These are phyloP conservation scores for Gillenia trifoliata DNA, from an alignment of 306 rosid genomes.

Conservation along the genomic window DNA sequence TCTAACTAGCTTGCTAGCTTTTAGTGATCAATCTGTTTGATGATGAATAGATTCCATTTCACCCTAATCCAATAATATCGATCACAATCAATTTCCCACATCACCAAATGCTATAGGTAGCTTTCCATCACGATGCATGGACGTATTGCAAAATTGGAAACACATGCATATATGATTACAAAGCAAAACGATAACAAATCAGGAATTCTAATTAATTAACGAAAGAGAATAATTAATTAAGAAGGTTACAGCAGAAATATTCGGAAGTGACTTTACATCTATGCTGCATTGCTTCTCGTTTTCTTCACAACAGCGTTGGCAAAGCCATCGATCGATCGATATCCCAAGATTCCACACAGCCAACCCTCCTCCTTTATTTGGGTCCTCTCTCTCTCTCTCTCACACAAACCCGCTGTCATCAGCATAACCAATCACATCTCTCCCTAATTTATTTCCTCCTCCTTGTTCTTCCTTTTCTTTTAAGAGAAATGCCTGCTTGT, in stretches of 20 bases:
- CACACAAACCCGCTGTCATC: constrained; percentile 41
- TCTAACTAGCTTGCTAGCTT: not conserved
- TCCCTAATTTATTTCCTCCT: constrained; percentile 7
- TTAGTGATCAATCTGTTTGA: not conserved
- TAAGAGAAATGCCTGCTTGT: constrained; percentile 32
- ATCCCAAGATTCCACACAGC: not conserved
- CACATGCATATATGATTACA: no score
- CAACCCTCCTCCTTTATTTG: not conserved
- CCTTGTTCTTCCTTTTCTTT: constrained; percentile 13
- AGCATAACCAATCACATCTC: constrained; percentile 22
- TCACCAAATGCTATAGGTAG: no score
- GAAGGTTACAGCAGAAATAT: not conserved
- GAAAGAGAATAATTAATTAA: no score
- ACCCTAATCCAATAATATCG: not conserved
- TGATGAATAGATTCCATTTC: not conserved
- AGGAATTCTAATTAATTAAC: no score
- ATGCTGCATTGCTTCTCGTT: constrained; percentile 25
- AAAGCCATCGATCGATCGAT: not conserved
- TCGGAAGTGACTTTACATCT: constrained; percentile 1
- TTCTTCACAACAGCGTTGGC: constrained; percentile 24
- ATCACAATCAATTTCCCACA: no score
- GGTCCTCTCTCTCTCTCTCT: not conserved
- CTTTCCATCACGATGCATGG: not conserved
- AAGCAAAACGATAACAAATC: not conserved
- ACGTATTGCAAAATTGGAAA: no score